phyloP scores from a whole-genome alignment of 768 basidiomycete genomes.

The Suillus subluteus region DNA sequence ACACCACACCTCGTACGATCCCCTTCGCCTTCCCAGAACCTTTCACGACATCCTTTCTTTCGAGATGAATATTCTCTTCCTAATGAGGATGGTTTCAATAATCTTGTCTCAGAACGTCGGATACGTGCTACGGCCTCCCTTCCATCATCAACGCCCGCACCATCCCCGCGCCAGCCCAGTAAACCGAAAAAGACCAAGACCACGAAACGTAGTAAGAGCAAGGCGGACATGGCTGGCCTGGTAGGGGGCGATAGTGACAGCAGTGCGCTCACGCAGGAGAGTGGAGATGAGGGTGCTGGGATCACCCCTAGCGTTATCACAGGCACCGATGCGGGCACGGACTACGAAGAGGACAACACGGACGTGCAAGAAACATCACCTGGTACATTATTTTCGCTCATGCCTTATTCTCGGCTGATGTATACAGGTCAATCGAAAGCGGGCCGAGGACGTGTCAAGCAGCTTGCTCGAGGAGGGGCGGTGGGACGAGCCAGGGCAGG shows the following conservation, averaged over 20 bases:
- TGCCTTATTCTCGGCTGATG: conserved; percentile 19
- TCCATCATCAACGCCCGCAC: conserved; percentile 57
- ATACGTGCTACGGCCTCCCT: conserved; percentile 64
- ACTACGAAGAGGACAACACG: conserved; percentile 69
- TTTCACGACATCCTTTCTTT: conserved; percentile 72
- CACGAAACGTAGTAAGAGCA: conserved; percentile 48
- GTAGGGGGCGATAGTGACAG: conserved; percentile 84
- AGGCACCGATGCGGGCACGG: conserved; percentile 71
- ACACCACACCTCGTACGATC: conserved; percentile 59
- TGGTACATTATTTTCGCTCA: conserved; percentile 44
- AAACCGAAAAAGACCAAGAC: conserved; percentile 45
- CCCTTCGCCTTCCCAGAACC: conserved; percentile 71
- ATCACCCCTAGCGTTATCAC: conserved; percentile 69
- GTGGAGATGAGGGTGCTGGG: conserved; percentile 68
- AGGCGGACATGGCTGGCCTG: conserved; percentile 68
- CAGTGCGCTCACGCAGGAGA: conserved; percentile 82
- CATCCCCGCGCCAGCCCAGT: conserved; percentile 46
- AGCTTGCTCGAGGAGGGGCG: conserved; percentile 24
- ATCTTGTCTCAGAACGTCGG: conserved; percentile 63
- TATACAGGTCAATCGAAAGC: conserved; percentile 23
- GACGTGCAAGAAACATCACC: conserved; percentile 63
- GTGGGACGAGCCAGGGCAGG: conserved; percentile 32
- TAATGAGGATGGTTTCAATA: conserved; percentile 60
- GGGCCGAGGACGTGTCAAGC: conserved; percentile 32
- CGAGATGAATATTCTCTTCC: conserved; percentile 68